Evolutionary conservation across 2,329 filamentous ascomycete species (phyloP).

Genomic region (Aspergillus udagawae): DNA sequence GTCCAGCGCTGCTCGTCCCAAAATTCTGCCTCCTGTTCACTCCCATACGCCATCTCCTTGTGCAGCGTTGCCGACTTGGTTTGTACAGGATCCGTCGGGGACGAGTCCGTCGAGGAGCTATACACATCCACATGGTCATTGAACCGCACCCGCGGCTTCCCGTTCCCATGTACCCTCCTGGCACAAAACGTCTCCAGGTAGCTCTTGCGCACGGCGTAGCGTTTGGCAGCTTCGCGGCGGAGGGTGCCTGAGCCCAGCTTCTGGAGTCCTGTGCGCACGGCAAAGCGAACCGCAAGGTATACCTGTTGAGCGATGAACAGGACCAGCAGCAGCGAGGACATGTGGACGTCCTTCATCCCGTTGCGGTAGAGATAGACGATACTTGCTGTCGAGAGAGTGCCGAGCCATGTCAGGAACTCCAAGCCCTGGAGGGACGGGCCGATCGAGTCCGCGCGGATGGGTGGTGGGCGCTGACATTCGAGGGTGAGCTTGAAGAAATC

Average conservation of each 20-base stretch:
- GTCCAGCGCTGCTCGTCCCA: conserved; percentile 52
- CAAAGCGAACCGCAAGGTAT: conserved; percentile 69
- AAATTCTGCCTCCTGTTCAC: conserved; percentile 47
- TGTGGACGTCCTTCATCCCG: conserved; percentile 62
- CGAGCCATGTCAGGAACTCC: conserved; percentile 89
- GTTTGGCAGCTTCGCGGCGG: conserved; percentile 75
- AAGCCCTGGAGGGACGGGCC: conserved; percentile 86
- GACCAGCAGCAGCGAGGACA: conserved; percentile 72
- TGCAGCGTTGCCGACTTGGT: conserved; percentile 26
- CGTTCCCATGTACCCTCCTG: conserved; percentile 3
- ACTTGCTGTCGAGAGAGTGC: conserved; percentile 79
- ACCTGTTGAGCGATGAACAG: conserved; percentile 81
- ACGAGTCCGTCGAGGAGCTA: conserved; percentile 4
- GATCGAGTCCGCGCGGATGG: conserved; percentile 87
- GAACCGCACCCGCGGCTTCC: conserved; percentile 29
- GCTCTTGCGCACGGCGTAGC: conserved; percentile 71
- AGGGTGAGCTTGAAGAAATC: conserved; percentile 93
- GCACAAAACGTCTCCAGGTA: conserved; percentile 53
- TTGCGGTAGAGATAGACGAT: conserved; percentile 84
- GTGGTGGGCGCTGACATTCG: conserved; percentile 82
- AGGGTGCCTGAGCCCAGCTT: conserved; percentile 79
- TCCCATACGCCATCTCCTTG: conserved; percentile 23
- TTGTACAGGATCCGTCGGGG: conserved; percentile 11
- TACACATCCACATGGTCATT: conserved; percentile 32
- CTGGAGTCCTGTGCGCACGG: conserved; percentile 65